Evolutionary conservation across 2,329 filamentous ascomycete species (phyloP).

Genomic region (Aureobasidium sp.): DNA sequence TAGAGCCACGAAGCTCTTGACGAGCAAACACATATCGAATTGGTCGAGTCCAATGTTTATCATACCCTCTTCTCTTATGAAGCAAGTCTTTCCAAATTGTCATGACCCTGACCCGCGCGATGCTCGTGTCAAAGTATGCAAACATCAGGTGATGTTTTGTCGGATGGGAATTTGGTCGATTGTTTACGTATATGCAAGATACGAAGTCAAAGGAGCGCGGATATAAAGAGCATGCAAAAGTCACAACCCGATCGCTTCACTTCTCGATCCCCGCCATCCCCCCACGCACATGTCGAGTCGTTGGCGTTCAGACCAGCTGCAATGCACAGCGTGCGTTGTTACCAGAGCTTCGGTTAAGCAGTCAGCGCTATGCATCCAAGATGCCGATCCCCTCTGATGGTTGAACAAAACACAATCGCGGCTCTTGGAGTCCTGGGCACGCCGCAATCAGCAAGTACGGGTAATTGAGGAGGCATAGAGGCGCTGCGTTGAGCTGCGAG

Average conservation of each 20-base stretch:
- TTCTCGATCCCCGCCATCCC: not conserved
- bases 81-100: too few relatives aligned
- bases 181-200: not conserved
- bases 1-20: not conserved
- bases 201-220: not conserved
- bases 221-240: not conserved
- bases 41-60: not conserved
- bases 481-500: slow-evolving; percentile 4
- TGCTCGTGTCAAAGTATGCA: slow-evolving; percentile 12
- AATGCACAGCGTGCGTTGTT: slow-evolving; percentile 6
- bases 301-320: not conserved
- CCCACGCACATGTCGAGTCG: not conserved
- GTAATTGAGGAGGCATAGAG: not conserved
- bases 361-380: not conserved
- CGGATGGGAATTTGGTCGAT: not conserved
- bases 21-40: not conserved
- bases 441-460: not conserved
- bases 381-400: not conserved
- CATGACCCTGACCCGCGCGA: not conserved
- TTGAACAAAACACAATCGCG: not conserved
- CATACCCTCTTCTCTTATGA: not conserved
- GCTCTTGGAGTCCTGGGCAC: not conserved
- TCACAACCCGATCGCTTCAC: not conserved
- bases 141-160: slow-evolving; percentile 18
- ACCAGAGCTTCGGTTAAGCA: slow-evolving; percentile 9